Base-by-base conservation (phyloP, 2,329 filamentous ascomycete genomes). In the Fusarium brachygibbosum region DNA sequence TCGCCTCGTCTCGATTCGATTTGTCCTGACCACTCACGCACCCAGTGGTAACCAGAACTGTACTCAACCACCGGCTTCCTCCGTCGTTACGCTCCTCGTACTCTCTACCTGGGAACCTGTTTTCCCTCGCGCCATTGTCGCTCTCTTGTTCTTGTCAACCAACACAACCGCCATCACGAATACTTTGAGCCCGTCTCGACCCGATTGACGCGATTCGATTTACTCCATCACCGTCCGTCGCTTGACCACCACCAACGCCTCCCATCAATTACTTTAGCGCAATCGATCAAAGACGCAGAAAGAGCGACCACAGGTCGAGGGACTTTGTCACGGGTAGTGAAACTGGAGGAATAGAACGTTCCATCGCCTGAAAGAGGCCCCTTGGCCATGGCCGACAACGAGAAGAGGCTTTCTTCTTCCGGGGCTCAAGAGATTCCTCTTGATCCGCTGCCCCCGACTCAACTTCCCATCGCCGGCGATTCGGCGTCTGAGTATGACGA, bases 351-450 rank as follows among this genome's bases (percentile, higher is more conserved):
- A 63, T 67, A 64, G 63, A 65, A 63, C 48, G 63, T 65, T 42
- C 11, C 49, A 52, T 54, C 57, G 49, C 58, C 63, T 48, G 60
- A 65, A 63, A 46, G 56, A 49, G 73, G 73, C 72, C 71, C 63
- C 54, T 64, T 67, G 70, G 75, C 72, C 75, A 77, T 77, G 76
- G 71, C 70, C 68, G 73, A 72, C 48, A 75, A 76, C 58, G 75
- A 77, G 69, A 78, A 78, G 70, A 70, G 63, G 45, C 54, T 58
- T 54, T 69, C 69, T 28, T 61, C 63, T 17, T 55, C 55, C 25
- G 73, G 46, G 56, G 66, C 64, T 50, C 63, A 63, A 40, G 70
- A 70, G 45, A 62, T 70, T 17, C 58, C 68, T 12, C 68, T 71
- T 23, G 60, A 70, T 16, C 44, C 57, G 32, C 57, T 66, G 21